Evolutionary conservation across 306 rosid species (phyloP).

Genomic region (Gleditsia sinensis): DNA sequence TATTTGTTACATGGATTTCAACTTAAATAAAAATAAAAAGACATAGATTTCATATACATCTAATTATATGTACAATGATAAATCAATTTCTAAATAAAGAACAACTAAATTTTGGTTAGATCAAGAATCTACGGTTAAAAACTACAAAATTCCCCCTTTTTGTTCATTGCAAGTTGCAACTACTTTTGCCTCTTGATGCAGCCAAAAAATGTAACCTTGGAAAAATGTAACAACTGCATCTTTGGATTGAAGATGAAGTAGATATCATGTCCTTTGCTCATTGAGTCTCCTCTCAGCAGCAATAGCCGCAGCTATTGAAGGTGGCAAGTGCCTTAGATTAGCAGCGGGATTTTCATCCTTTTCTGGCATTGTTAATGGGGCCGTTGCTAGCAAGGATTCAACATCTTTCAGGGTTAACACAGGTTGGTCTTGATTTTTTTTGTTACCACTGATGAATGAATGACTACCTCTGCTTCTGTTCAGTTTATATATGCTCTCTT

Average conservation of each 20-base stretch:
- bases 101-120: constrained; percentile 1
- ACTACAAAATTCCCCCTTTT: background rate
- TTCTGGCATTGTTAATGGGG: constrained; percentile 46
- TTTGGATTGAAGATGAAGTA: constrained; percentile 30
- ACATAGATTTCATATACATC: background rate
- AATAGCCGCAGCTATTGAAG: constrained; percentile 79
- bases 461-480: constrained; percentile 70
- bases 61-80: constrained; percentile 33
- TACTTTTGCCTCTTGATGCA: constrained; percentile 24
- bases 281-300: constrained; percentile 88
- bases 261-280: constrained; percentile 48
- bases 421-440: constrained; percentile 81
- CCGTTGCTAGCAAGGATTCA: constrained; percentile 67
- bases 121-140: constrained; percentile 28
- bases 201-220: constrained; percentile 23
- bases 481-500: constrained; percentile 83
- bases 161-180: constrained; percentile 25
- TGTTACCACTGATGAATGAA: constrained; percentile 76
- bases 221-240: background rate
- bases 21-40: background rate
- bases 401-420: constrained; percentile 80
- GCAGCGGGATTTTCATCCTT: constrained; percentile 48
- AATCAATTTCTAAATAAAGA: constrained; percentile 18
- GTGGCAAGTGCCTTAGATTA: constrained; percentile 70
- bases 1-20: constrained; percentile 11